Conservation (phyloP, 2,329 filamentous ascomycete species). For the Trichoderma atroviride region DNA sequence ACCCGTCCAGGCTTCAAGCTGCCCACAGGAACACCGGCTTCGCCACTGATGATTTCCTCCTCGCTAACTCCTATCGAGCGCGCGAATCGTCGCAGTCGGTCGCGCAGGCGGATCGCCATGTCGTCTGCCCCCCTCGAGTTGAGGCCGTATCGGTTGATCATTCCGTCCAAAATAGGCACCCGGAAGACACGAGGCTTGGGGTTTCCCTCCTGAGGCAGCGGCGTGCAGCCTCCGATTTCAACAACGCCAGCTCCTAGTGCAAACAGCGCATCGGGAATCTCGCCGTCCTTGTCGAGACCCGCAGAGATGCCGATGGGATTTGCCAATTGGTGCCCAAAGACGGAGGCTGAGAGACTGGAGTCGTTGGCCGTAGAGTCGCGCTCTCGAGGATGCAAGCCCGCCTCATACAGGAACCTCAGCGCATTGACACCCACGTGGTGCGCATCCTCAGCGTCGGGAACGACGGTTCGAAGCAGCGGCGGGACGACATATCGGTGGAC, state of each 20-base stretch:
- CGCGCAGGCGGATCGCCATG: conserved; percentile 76
- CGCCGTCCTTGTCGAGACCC: conserved; percentile 91
- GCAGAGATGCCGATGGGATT: conserved; percentile 96
- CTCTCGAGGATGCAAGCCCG: conserved; percentile 81
- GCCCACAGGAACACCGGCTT: conserved; percentile 78
- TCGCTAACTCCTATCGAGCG: conserved; percentile 71
- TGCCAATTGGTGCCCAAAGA: conserved; percentile 75
- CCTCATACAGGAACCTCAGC: conserved; percentile 71
- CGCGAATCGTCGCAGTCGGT: conserved; percentile 78
- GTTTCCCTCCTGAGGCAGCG: conserved; percentile 85
- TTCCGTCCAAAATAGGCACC: conserved; percentile 76
- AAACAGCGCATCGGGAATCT: conserved; percentile 83
- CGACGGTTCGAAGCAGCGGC: conserved; percentile 65
- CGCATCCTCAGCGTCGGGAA: conserved; percentile 85
- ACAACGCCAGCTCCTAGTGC: conserved; percentile 83
- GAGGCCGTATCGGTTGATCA: conserved; percentile 95
- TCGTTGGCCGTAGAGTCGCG: conserved; percentile 53
- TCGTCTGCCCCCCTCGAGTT: conserved; percentile 89
- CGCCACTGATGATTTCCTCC: conserved; percentile 73
- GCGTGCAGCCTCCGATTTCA: conserved; percentile 89
- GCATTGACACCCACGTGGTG: conserved; percentile 76
- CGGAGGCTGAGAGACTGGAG: conserved; percentile 45
- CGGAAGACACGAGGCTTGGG: conserved; percentile 86
- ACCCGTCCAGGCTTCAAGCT: conserved; percentile 74
- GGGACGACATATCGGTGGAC: conserved; percentile 70